A percentile compares a stretch with the other conserved stretches of the same genome.
phyloP scores from a whole-genome alignment of 1,284 basidiomycete species.

The Trichosporon inkin region DNA sequence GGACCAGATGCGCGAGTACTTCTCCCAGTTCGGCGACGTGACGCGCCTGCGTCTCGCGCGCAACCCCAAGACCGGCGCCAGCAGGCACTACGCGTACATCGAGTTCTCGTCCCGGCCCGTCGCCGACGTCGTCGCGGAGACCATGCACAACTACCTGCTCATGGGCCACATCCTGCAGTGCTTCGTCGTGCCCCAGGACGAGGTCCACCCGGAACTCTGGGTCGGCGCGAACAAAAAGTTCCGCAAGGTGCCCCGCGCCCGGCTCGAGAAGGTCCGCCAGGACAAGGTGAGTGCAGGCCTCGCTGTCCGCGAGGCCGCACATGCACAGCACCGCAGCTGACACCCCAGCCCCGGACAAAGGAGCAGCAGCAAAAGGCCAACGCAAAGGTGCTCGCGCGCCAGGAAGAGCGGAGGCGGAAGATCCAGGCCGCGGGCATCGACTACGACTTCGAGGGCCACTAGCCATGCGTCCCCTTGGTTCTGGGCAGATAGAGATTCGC shows the following conservation, averaged over 20 bases:
- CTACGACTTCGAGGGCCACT: conserved; percentile 70
- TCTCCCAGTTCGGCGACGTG: conserved; percentile 90
- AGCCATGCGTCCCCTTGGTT: neutral
- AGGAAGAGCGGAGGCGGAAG: conserved; percentile 72
- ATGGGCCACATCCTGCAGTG: conserved; percentile 90
- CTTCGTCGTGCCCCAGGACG: conserved; percentile 72
- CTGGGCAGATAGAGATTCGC: neutral
- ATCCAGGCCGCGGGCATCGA: conserved; percentile 78
- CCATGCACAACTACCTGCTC: conserved; percentile 98
- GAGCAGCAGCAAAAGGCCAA: conserved; percentile 65
- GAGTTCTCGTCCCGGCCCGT: conserved; percentile 88
- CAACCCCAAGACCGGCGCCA: conserved; percentile 92
- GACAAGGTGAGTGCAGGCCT: conserved; percentile 69
- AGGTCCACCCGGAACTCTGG: conserved; percentile 92
- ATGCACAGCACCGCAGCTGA: neutral
- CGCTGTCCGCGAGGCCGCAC: too few species aligned
- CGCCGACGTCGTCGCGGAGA: conserved; percentile 92
- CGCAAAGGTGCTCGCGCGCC: conserved; percentile 68
- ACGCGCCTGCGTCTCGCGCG: conserved; percentile 83
- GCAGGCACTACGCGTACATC: conserved; percentile 95
- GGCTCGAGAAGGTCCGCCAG: conserved; percentile 67
- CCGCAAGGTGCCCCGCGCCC: conserved; percentile 68
- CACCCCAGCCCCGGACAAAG: conserved; percentile 64
- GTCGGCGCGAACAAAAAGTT: conserved; percentile 92
- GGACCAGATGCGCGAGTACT: conserved; percentile 86